Percentiles rank a stretch among this genome's conserved stretches.
Conservation (phyloP, 768 basidiomycete species). For the Collybia mongolica region DNA sequence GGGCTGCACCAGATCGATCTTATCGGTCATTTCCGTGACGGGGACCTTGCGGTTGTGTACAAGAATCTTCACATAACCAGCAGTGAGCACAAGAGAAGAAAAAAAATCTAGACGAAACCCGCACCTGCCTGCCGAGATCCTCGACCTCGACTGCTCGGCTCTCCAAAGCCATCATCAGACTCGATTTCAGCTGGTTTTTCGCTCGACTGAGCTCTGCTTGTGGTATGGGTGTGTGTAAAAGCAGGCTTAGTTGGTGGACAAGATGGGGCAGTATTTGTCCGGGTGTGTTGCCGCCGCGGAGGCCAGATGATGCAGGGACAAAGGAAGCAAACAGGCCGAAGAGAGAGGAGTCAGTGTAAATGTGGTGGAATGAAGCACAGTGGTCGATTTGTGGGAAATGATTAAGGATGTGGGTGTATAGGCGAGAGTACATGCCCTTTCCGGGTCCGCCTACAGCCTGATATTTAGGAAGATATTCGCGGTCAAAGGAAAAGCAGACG, state of each 20-base stretch:
- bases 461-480: conserved; percentile 3
- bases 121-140: conserved; percentile 87
- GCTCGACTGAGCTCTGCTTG: conserved; percentile 76
- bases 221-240: conserved; percentile 70
- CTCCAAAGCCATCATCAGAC: conserved; percentile 93
- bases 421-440: conserved; percentile 98
- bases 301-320: conserved; percentile 57
- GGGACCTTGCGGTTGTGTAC: conserved; percentile 86
- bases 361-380: conserved; percentile 96
- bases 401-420: conserved; percentile 96
- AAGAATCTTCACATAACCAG: conserved; percentile 51
- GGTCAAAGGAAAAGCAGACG: conserved; percentile 10
- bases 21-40: conserved; percentile 86
- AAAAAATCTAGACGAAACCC: not conserved
- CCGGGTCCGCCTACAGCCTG: conserved; percentile 77
- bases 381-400: conserved; percentile 92
- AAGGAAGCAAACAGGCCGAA: conserved; percentile 92
- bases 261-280: conserved; percentile 80
- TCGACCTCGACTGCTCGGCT: conserved; percentile 83
- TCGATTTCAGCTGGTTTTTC: conserved; percentile 93
- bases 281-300: conserved; percentile 60
- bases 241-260: conserved; percentile 80
- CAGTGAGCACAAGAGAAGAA: conserved; percentile 3
- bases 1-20: conserved; percentile 74
- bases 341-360: conserved; percentile 90